phyloP scores from a whole-genome alignment of 495 filamentous ascomycete genomes.

The Neurospora cerealis region DNA sequence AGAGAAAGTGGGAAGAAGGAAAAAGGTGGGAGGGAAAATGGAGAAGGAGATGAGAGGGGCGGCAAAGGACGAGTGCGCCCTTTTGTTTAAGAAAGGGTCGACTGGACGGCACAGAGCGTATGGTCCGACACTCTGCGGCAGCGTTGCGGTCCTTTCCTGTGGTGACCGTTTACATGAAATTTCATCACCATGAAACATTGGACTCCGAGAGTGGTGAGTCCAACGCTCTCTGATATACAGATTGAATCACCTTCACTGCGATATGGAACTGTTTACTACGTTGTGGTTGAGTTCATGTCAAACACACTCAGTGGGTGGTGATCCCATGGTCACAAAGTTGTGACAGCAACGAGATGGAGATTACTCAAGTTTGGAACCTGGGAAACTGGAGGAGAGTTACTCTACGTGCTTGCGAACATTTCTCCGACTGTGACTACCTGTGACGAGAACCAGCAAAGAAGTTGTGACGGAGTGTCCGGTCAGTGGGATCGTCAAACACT shows the following conservation, averaged over 20 bases:
- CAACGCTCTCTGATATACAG: background rate
- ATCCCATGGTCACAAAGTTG: background rate
- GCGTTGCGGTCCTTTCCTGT: background rate
- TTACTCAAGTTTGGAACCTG: background rate
- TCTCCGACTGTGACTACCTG: background rate
- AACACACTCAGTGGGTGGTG: background rate
- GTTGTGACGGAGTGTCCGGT: background rate
- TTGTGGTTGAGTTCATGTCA: background rate
- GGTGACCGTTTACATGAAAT: background rate
- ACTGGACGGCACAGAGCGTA: background rate
- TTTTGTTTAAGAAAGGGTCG: background rate
- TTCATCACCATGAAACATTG: background rate
- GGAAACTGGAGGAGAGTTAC: background rate
- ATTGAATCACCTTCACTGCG: background rate
- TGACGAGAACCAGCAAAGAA: background rate
- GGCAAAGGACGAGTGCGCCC: background rate
- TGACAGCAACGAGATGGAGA: background rate
- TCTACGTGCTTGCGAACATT: background rate
- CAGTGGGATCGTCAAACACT: background rate
- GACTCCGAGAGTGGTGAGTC: background rate
- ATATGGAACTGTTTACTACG: background rate
- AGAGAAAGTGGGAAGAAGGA: background rate
- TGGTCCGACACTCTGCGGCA: background rate
- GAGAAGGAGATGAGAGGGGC: background rate
- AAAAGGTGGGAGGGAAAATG: background rate